phyloP scores from a whole-genome alignment of 352 stramenopile species.

The Phytopythium litorale region DNA sequence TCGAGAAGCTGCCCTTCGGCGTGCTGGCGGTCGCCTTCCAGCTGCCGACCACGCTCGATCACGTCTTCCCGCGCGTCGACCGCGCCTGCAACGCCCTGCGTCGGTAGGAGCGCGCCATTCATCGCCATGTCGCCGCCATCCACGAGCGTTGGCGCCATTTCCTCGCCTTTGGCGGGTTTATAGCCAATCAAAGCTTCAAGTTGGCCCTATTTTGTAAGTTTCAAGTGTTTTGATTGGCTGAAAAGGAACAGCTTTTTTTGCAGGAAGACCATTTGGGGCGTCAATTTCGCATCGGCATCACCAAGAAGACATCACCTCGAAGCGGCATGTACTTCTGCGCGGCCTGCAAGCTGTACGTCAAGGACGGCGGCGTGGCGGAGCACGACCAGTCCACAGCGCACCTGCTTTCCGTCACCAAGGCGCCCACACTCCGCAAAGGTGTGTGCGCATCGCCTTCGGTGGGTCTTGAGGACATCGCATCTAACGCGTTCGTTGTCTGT shows the following conservation, averaged over 20 bases:
- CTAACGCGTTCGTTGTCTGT: not conserved
- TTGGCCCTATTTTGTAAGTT: not conserved
- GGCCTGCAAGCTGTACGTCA: constrained; percentile 58
- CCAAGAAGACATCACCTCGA: not conserved
- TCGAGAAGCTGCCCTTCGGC: constrained; percentile 49
- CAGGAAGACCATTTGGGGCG: not conserved
- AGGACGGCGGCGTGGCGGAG: constrained; percentile 39
- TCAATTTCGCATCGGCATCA: not conserved
- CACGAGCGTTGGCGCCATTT: not conserved
- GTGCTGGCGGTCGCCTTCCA: constrained; percentile 42
- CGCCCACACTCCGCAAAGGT: constrained; percentile 50
- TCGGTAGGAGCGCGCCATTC: not conserved
- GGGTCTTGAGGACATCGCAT: not conserved
- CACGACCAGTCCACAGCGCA: constrained; percentile 56
- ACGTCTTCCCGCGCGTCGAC: constrained; percentile 30
- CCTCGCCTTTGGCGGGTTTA: constrained; percentile 1
- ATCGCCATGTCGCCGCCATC: not conserved
- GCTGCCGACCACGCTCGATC: constrained; percentile 27
- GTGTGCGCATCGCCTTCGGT: not conserved
- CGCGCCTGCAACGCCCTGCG: constrained; percentile 17
- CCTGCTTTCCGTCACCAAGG: constrained; percentile 39
- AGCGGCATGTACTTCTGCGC: constrained; percentile 56
- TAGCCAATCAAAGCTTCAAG: constrained; percentile 16
- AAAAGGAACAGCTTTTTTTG: not conserved
- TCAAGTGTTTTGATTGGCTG: not conserved